Evolutionary conservation across 495 filamentous ascomycete species (phyloP).

Genomic region (Penicillium flavigenum): DNA sequence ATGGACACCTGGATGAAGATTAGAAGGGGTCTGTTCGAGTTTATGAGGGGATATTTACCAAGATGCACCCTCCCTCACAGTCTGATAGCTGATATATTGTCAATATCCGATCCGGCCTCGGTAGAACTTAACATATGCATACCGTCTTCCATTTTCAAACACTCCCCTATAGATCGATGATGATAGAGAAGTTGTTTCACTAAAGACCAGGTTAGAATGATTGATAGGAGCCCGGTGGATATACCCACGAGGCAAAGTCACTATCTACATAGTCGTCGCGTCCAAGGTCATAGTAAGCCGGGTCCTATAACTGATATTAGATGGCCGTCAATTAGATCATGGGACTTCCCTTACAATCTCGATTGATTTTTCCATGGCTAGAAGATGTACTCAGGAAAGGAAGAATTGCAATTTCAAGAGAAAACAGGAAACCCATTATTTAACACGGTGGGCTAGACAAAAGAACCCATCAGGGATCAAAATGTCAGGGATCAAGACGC

Average conservation of each 20-base stretch:
- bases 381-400: not conserved
- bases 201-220: not conserved
- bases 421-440: not conserved
- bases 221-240: not conserved
- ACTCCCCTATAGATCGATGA: constrained; percentile 12
- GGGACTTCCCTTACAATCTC: not conserved
- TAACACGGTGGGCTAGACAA: not conserved
- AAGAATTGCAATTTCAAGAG: not conserved
- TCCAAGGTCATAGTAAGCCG: constrained; percentile 5
- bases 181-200: constrained; percentile 13
- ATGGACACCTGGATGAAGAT: constrained; percentile 3
- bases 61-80: constrained; percentile 7
- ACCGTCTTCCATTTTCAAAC: constrained; percentile 19
- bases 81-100: constrained; percentile 6
- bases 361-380: not conserved
- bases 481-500: not conserved
- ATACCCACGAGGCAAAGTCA: constrained; percentile 8
- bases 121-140: not conserved
- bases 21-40: not conserved
- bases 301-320: constrained; percentile 2
- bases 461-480: not conserved
- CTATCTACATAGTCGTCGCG: constrained; percentile 1
- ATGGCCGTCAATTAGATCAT: not conserved
- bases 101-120: not conserved
- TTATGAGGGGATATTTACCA: not conserved